A percentile compares a stretch with the other conserved stretches of the same genome.
Conservation (phyloP, 208 protist genomes). For the Trypanosoma lewisi region DNA sequence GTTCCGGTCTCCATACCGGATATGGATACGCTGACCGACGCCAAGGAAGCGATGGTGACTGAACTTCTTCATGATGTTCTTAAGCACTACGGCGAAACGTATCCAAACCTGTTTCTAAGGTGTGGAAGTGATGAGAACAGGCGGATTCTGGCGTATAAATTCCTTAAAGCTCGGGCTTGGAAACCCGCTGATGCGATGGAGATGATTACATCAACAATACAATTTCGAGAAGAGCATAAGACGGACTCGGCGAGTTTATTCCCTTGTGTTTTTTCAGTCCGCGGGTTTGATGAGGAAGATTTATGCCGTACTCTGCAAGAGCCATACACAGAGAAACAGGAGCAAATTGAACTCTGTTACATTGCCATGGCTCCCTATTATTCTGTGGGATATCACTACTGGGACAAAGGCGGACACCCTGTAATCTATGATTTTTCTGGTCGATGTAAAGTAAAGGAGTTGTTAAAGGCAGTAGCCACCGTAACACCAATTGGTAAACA, state of each 20-base stretch:
- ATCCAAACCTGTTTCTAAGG: conserved; percentile 37
- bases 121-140: conserved; percentile 28
- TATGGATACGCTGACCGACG: conserved; percentile 38
- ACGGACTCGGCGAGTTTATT: conserved; percentile 55
- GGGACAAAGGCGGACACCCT: conserved; percentile 73
- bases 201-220: conserved; percentile 55
- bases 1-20: conserved; percentile 43
- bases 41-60: conserved; percentile 33
- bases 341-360: conserved; percentile 38
- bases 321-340: conserved; percentile 12
- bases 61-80: conserved; percentile 34
- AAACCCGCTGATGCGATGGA: conserved; percentile 40
- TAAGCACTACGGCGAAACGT: conserved; percentile 19
- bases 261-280: conserved; percentile 51
- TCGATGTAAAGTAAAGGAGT: conserved; percentile 27
- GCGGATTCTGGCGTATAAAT: conserved; percentile 59
- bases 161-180: conserved; percentile 64
- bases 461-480: conserved; percentile 33
- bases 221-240: conserved; percentile 42
- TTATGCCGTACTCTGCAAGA: conserved; percentile 31
- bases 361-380: conserved; percentile 46
- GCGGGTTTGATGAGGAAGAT: conserved; percentile 46
- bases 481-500: conserved; percentile 37
- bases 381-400: conserved; percentile 67
- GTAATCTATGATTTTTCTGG: conserved; percentile 70